Evolutionary conservation across 768 basidiomycete species (phyloP).

Genomic region (Suillus weaverae): DNA sequence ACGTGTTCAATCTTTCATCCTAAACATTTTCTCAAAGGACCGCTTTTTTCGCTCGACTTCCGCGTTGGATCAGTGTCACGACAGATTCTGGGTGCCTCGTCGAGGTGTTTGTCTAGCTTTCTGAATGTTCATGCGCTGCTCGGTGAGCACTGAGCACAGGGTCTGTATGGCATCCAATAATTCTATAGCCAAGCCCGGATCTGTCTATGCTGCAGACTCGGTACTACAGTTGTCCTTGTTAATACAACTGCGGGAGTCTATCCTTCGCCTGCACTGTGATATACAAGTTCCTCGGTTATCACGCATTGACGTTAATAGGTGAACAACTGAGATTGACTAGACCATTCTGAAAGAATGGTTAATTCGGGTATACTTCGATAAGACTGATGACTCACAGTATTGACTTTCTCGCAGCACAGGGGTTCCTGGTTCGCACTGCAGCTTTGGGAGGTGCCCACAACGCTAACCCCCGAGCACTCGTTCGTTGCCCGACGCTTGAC

Average conservation of each 20-base stretch:
- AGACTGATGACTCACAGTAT: constrained; percentile 30
- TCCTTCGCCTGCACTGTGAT: background rate
- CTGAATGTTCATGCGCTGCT: background rate
- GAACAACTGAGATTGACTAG: constrained; percentile 19
- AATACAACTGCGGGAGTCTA: background rate
- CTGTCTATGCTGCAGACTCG: background rate
- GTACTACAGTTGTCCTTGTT: background rate
- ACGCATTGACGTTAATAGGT: constrained; percentile 20
- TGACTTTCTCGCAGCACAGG: constrained; percentile 40
- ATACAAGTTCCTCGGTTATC: background rate
- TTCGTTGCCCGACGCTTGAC: constrained; percentile 5
- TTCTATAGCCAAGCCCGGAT: background rate
- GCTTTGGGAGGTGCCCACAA: constrained; percentile 12
- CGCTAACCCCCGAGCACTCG: constrained; percentile 6
- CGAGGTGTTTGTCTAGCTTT: background rate
- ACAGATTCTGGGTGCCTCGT: background rate
- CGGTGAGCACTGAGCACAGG: background rate
- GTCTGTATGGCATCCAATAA: background rate
- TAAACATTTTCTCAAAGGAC: background rate
- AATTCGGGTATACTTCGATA: background rate
- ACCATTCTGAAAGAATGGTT: constrained; percentile 13
- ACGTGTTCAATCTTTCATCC: background rate
- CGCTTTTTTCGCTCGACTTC: background rate
- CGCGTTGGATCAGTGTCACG: background rate
- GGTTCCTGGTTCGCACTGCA: constrained; percentile 28